Evolutionary conservation across 192 early-diverging fungal genomes (phyloP).

Genomic region (Umbelopsis isabellina): DNA sequence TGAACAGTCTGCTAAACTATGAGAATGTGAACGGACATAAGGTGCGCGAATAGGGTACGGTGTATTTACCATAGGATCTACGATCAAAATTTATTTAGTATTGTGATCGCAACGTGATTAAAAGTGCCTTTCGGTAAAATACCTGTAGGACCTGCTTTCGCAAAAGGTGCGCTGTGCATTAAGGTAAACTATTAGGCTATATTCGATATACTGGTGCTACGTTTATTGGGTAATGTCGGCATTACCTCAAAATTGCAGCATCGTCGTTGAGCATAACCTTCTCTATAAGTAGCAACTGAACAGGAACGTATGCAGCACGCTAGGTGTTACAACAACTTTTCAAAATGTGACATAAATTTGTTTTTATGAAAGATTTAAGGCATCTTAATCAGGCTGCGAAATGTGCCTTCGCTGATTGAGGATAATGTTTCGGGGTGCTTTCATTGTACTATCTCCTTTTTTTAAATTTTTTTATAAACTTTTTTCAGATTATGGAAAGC

Average conservation of each 20-base stretch:
- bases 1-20: neutral
- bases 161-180: neutral
- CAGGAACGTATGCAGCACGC: neutral
- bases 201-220: neutral
- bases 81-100: too few species aligned
- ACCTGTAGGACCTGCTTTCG: neutral
- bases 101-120: too few species aligned
- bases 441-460: too few species aligned
- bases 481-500: too few species aligned
- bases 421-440: too few species aligned
- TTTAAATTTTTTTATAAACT: too few species aligned
- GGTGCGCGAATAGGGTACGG: neutral
- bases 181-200: neutral
- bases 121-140: neutral
- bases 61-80: neutral
- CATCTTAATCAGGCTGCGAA: too few species aligned
- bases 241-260: conserved; percentile 4
- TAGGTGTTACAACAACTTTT: neutral
- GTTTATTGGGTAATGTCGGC: too few species aligned
- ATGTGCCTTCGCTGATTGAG: too few species aligned
- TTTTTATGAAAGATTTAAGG: too few species aligned
- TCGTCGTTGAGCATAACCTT: neutral
- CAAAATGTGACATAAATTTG: too few species aligned
- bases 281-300: neutral
- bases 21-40: too few species aligned